Percentiles rank a stretch among this genome's conserved stretches.
Conservation (phyloP, 805 yeast genomes). For the Spathaspora boniae region DNA sequence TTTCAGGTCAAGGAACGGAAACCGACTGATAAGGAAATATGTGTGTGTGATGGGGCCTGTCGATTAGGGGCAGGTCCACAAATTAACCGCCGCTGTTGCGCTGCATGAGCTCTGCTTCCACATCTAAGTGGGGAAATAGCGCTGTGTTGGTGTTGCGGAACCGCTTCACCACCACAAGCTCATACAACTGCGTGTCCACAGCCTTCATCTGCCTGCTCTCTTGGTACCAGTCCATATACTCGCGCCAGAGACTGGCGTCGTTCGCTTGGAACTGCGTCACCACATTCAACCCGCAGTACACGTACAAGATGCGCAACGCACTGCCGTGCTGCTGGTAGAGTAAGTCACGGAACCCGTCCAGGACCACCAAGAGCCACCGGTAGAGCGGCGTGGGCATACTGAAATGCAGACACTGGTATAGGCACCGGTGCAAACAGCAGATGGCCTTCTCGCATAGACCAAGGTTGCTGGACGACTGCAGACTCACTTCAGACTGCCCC, state of each 20-base stretch:
- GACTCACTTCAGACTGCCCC: too few species aligned
- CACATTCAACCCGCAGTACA: constrained; percentile 16
- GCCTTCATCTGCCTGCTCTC: constrained; percentile 9
- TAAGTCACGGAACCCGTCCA: constrained; percentile 15
- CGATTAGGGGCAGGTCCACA: too few species aligned
- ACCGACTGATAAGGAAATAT: too few species aligned
- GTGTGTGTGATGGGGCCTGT: too few species aligned
- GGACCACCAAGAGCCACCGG: constrained; percentile 21
- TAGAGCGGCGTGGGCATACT: constrained; percentile 19
- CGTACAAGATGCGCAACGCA: constrained; percentile 24
- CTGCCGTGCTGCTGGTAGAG: constrained; percentile 18
- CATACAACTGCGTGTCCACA: background rate
- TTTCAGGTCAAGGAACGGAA: too few species aligned
- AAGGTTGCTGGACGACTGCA: background rate
- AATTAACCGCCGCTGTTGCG: too few species aligned
- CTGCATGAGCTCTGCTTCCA: too few species aligned
- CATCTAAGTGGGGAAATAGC: too few species aligned
- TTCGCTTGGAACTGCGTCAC: constrained; percentile 1
- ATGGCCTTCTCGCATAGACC: background rate
- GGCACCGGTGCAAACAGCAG: background rate
- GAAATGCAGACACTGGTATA: constrained; percentile 1
- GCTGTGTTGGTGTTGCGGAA: too few species aligned
- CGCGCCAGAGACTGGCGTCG: constrained; percentile 24
- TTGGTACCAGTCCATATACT: constrained; percentile 18
- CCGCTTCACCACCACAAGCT: too few species aligned